phyloP scores from a whole-genome alignment of 2,329 filamentous ascomycete genomes.

The Aureobasidium lini region DNA sequence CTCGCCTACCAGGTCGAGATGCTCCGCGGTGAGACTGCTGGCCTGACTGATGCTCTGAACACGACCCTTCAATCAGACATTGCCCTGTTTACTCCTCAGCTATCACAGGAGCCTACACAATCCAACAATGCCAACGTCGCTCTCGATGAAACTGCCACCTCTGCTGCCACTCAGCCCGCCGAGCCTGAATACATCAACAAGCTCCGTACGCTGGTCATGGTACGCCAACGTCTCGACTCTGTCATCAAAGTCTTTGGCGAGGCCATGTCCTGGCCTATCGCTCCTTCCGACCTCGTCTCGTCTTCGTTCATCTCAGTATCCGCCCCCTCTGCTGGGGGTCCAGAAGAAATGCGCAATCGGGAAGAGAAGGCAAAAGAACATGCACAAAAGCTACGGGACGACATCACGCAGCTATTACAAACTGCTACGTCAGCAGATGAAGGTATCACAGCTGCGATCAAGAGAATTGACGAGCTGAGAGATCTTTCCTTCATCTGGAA shows the following conservation, averaged over 20 bases:
- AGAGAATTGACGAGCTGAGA: constrained; percentile 69
- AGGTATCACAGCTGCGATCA: constrained; percentile 66
- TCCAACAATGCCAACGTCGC: constrained; percentile 13
- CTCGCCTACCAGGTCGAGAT: constrained; percentile 93
- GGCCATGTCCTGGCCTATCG: constrained; percentile 90
- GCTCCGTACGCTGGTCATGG: constrained; percentile 72
- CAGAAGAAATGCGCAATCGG: constrained; percentile 52
- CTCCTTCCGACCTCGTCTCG: constrained; percentile 78
- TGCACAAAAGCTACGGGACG: constrained; percentile 60
- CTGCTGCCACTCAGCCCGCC: constrained; percentile 7
- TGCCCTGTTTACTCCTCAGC: constrained; percentile 52
- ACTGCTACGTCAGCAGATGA: constrained; percentile 49
- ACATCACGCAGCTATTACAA: constrained; percentile 62
- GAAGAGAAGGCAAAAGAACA: constrained; percentile 84
- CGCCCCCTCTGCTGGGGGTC: constrained; percentile 64
- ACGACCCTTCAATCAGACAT: constrained; percentile 68
- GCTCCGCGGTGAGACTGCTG: constrained; percentile 75
- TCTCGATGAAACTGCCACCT: constrained; percentile 4
- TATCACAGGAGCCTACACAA: background rate
- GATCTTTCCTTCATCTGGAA: constrained; percentile 78
- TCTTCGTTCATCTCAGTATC: constrained; percentile 88
- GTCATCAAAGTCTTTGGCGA: constrained; percentile 90
- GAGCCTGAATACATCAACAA: constrained; percentile 57
- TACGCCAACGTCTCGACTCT: constrained; percentile 75
- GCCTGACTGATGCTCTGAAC: constrained; percentile 70